Percentiles rank a stretch among this genome's conserved stretches.
phyloP scores from a whole-genome alignment of 176 grass and related monocot species.

The Oryza brachyantha region DNA sequence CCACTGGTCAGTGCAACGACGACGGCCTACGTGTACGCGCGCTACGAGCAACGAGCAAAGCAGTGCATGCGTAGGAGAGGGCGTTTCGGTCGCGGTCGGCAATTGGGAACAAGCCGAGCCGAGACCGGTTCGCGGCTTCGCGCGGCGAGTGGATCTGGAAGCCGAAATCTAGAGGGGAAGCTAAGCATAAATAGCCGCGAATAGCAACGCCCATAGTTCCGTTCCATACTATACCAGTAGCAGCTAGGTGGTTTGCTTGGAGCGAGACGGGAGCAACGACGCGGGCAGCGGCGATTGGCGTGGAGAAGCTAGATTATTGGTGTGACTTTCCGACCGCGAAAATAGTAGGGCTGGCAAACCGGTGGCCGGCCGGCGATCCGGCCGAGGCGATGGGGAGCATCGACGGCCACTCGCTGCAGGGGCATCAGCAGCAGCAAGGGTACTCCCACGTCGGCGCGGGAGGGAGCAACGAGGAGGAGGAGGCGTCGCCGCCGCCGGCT shows the following conservation, averaged over 20 bases:
- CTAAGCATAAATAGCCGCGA: constrained; percentile 14
- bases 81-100: background rate
- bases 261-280: background rate
- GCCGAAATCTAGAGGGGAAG: constrained; percentile 1
- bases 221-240: background rate
- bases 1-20: background rate
- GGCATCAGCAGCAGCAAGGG: constrained; percentile 16
- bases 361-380: constrained; percentile 63
- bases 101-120: background rate
- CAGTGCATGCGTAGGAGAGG: background rate
- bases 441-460: constrained; percentile 21
- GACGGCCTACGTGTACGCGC: background rate
- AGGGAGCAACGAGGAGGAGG: constrained; percentile 55
- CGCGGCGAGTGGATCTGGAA: background rate
- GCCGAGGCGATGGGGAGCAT: constrained; percentile 64
- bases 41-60: too few species aligned
- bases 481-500: constrained; percentile 28
- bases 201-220: constrained; percentile 18
- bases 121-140: background rate
- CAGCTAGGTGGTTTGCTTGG: background rate
- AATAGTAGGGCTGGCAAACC: constrained; percentile 77
- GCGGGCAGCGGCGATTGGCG: background rate
- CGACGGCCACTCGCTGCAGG: constrained; percentile 51
- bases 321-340: constrained; percentile 1
- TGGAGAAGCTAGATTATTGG: background rate